Conservation (phyloP, 805 yeast genomes). For the Lipomyces kockii region DNA sequence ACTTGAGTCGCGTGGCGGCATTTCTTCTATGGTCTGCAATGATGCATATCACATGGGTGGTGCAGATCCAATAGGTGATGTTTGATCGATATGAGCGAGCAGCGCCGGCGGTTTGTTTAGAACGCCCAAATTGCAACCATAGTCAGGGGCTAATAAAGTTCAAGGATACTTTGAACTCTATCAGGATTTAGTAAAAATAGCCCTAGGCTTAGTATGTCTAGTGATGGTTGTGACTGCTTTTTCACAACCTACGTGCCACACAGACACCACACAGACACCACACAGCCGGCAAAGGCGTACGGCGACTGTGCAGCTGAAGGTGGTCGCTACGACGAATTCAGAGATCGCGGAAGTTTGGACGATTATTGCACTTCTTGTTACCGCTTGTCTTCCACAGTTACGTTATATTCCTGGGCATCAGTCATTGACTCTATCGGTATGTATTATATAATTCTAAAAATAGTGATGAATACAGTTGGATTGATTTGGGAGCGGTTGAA, state of each 20-base stretch:
- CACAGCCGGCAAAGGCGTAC: no score
- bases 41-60: not conserved
- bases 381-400: not conserved
- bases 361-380: not conserved
- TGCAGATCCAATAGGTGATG: no score
- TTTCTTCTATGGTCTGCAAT: not conserved
- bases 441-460: not conserved
- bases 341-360: not conserved
- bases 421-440: not conserved
- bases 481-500: not conserved
- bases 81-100: not conserved
- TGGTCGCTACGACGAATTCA: not conserved
- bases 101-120: not conserved
- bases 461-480: not conserved
- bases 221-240: not conserved
- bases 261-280: no score
- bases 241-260: no score
- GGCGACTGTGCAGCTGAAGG: not conserved
- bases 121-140: not conserved
- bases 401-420: not conserved
- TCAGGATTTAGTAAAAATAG: not conserved
- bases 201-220: not conserved
- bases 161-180: not conserved
- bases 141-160: not conserved
- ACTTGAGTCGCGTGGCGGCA: conserved; percentile 32